Percentiles rank a stretch among this genome's conserved stretches.
These are phyloP conservation scores for Crithidia sp. DNA, from an alignment of 208 protist genomes.

Conservation along the genomic window DNA sequence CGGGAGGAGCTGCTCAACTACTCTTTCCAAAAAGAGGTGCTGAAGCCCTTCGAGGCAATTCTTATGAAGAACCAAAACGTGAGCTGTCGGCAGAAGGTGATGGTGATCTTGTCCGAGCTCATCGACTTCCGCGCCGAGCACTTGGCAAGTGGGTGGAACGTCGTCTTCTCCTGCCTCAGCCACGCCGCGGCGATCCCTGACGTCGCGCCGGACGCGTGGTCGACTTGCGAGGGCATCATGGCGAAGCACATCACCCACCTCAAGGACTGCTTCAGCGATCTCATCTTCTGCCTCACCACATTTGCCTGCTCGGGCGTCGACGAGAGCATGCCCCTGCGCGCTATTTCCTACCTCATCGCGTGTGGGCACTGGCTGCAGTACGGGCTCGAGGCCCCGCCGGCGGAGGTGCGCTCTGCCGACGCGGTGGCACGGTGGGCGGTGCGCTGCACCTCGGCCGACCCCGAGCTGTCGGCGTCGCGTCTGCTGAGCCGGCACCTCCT, in stretches of 20 bases:
- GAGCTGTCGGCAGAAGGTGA: conserved; percentile 59
- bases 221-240: conserved; percentile 69
- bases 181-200: conserved; percentile 79
- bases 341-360: conserved; percentile 73
- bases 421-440: conserved; percentile 60
- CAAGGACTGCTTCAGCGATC: conserved; percentile 84
- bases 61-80: conserved; percentile 75
- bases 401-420: conserved; percentile 47
- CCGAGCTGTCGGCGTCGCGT: conserved; percentile 42
- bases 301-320: conserved; percentile 67
- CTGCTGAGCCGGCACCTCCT: conserved; percentile 32
- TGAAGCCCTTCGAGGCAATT: conserved; percentile 79
- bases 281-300: conserved; percentile 86
- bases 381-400: conserved; percentile 71
- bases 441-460: conserved; percentile 54
- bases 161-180: conserved; percentile 84
- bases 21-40: conserved; percentile 87
- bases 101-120: conserved; percentile 76
- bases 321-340: conserved; percentile 63
- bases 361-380: conserved; percentile 87
- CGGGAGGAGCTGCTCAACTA: conserved; percentile 83
- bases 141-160: conserved; percentile 84
- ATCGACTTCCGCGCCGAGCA: conserved; percentile 72
- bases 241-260: conserved; percentile 59
- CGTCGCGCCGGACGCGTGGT: conserved; percentile 68